A percentile compares a stretch with the other conserved stretches of the same genome.
phyloP scores from a whole-genome alignment of 2,329 filamentous ascomycete genomes.

The Colletotrichum somersetense region DNA sequence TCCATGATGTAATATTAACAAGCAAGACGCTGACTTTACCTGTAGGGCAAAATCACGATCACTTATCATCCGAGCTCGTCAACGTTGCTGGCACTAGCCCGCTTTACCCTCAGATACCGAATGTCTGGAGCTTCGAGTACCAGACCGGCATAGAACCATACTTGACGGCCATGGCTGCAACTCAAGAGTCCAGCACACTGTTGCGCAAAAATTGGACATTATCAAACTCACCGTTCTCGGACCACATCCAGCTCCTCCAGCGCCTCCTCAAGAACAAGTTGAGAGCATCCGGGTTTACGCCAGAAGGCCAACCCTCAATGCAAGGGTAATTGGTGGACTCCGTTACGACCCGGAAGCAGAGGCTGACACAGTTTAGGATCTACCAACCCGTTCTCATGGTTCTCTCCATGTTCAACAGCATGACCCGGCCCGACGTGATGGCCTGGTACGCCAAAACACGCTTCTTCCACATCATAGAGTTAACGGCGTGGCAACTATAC shows the following conservation, averaged over 20 bases:
- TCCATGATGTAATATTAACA: accelerated
- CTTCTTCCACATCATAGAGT: slow-evolving; percentile 51
- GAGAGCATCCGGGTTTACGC: slow-evolving; percentile 31
- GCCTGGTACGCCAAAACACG: slow-evolving; percentile 56
- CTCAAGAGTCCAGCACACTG: slow-evolving; percentile 42
- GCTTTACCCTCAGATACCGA: slow-evolving; percentile 47
- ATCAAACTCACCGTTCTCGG: slow-evolving; percentile 50
- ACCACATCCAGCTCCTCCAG: slow-evolving; percentile 48
- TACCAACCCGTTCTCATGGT: slow-evolving; percentile 50
- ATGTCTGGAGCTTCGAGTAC: slow-evolving; percentile 50
- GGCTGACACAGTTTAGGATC: neutral
- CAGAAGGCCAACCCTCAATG: slow-evolving; percentile 16
- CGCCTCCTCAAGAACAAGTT: slow-evolving; percentile 46
- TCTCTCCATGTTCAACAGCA: slow-evolving; percentile 52
- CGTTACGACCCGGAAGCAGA: neutral
- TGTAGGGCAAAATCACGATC: neutral
- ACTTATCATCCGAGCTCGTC: slow-evolving; percentile 16
- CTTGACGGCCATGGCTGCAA: slow-evolving; percentile 45
- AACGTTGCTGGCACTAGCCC: slow-evolving; percentile 34
- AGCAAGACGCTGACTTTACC: neutral
- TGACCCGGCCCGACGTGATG: slow-evolving; percentile 52
- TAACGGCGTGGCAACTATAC: slow-evolving; percentile 51
- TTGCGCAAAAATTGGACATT: slow-evolving; percentile 46
- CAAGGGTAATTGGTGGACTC: neutral
- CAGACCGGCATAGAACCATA: slow-evolving; percentile 49